Evolutionary conservation across 2,329 filamentous ascomycete species (phyloP).

Genomic region (Xylaria polymorpha): DNA sequence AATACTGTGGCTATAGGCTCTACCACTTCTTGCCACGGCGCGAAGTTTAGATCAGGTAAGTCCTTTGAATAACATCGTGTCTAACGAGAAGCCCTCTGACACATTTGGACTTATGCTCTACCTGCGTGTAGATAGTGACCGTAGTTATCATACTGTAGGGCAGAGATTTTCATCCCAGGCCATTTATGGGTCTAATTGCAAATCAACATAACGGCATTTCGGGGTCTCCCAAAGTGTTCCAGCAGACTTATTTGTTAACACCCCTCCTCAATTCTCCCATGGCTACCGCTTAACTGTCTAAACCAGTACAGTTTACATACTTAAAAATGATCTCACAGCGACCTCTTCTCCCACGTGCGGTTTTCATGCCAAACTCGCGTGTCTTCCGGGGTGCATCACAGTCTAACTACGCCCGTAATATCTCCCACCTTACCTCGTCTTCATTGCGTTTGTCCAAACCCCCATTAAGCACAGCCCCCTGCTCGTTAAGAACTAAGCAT

Average conservation of each 20-base stretch:
- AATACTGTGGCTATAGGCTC: not conserved
- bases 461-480: not conserved
- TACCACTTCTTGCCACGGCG: not conserved
- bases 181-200: not conserved
- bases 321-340: not conserved
- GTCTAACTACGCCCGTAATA: not conserved
- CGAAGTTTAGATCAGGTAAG: not conserved
- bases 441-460: not conserved
- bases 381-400: not conserved
- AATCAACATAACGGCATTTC: slow-evolving; percentile 2
- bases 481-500: not conserved
- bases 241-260: not conserved
- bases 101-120: not conserved
- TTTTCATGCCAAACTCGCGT: not conserved
- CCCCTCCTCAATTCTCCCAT: not conserved
- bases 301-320: not conserved
- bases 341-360: not conserved
- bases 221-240: too few species aligned
- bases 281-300: not conserved
- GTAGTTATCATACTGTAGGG: not conserved
- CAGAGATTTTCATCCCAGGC: not conserved
- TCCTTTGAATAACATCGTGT: not conserved
- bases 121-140: not conserved
- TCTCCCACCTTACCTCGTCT: not conserved
- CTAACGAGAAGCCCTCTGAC: not conserved